These are phyloP conservation scores for Fusarium virguliforme DNA, from an alignment of 2,329 filamentous ascomycete genomes.

Conservation along the genomic window DNA sequence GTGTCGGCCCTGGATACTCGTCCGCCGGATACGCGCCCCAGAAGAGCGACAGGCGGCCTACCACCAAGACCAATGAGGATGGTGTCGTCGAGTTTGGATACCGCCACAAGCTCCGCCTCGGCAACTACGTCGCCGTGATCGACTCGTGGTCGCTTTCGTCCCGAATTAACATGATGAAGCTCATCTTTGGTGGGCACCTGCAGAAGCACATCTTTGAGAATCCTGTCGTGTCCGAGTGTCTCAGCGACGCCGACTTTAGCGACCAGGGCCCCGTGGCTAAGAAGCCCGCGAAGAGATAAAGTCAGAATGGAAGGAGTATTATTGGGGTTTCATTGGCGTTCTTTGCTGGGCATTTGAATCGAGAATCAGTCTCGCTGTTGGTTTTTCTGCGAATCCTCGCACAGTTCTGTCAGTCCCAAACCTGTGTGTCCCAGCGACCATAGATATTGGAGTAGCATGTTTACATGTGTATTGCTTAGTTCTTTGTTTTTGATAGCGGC, in stretches of 20 bases:
- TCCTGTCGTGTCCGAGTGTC: constrained; percentile 58
- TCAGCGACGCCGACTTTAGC: constrained; percentile 57
- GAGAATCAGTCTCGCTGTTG: constrained; percentile 27
- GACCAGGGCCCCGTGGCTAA: constrained; percentile 43
- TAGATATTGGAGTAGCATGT: constrained; percentile 9
- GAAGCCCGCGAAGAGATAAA: constrained; percentile 33
- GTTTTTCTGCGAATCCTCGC: background rate
- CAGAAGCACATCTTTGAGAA: constrained; percentile 59
- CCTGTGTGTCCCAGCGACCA: constrained; percentile 1
- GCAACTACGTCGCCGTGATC: constrained; percentile 63
- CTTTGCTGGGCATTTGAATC: constrained; percentile 29
- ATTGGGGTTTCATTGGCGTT: constrained; percentile 13
- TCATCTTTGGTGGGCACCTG: constrained; percentile 64
- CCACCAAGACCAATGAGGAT: constrained; percentile 60
- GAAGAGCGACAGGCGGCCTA: constrained; percentile 62
- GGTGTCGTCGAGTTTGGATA: constrained; percentile 68
- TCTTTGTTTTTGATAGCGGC: background rate
- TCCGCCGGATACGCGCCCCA: constrained; percentile 61
- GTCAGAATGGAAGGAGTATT: background rate
- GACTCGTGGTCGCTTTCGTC: constrained; percentile 68
- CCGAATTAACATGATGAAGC: constrained; percentile 65
- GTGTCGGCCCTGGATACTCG: constrained; percentile 70
- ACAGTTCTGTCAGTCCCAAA: background rate
- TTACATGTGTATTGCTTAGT: constrained; percentile 1
- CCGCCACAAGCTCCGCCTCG: constrained; percentile 66